Conservation (phyloP, 306 rosid genomes). For the Lithocarpus polystachyus region DNA sequence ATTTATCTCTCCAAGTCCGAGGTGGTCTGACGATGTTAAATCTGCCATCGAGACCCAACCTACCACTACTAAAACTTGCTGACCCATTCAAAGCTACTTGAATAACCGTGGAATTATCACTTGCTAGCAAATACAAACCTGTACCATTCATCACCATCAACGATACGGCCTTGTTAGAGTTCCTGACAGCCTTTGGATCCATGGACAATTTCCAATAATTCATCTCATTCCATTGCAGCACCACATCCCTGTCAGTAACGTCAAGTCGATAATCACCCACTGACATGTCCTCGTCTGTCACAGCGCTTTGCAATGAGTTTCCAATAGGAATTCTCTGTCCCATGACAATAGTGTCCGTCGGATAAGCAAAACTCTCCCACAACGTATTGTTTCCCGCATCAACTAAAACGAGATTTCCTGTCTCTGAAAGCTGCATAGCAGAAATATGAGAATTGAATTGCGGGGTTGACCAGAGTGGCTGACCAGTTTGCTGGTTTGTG, state of each 20-base stretch:
- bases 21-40: slow-evolving; percentile 59
- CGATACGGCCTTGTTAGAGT: slow-evolving; percentile 38
- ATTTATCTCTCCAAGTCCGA: slow-evolving; percentile 13
- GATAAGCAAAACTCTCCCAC: slow-evolving; percentile 82
- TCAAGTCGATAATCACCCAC: slow-evolving; percentile 38
- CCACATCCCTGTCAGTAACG: slow-evolving; percentile 47
- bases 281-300: slow-evolving; percentile 51
- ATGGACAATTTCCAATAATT: slow-evolving; percentile 67
- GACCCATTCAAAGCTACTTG: slow-evolving; percentile 29
- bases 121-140: slow-evolving; percentile 59
- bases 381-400: slow-evolving; percentile 56
- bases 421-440: too few species aligned
- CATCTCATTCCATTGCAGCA: slow-evolving; percentile 69
- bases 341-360: slow-evolving; percentile 74
- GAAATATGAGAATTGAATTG: too few species aligned
- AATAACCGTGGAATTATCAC: slow-evolving; percentile 44
- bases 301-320: slow-evolving; percentile 37
- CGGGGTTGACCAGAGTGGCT: too few species aligned
- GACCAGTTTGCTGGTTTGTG: neutral
- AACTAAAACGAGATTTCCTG: slow-evolving; percentile 29
- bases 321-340: slow-evolving; percentile 62
- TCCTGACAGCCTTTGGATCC: slow-evolving; percentile 35
- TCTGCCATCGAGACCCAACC: slow-evolving; percentile 51
- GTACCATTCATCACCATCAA: slow-evolving; percentile 52
- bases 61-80: slow-evolving; percentile 52